phyloP scores from a whole-genome alignment of 345 rosid genomes.

The Aquilaria malaccensis region DNA sequence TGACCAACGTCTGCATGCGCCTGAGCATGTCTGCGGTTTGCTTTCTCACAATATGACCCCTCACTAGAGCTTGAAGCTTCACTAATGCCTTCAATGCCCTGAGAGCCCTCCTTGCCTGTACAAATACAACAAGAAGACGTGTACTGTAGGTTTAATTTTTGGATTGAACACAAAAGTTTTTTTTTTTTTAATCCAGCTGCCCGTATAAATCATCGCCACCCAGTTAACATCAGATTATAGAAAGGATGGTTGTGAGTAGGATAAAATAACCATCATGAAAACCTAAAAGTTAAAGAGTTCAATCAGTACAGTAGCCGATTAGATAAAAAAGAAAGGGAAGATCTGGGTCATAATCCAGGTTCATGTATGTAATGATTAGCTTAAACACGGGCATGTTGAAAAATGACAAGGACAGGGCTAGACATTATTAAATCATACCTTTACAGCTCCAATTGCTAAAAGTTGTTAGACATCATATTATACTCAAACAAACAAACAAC shows the following conservation, averaged over 20 bases:
- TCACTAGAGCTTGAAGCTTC: slow-evolving; percentile 91
- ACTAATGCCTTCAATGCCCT: slow-evolving; percentile 88
- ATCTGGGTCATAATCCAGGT: not conserved
- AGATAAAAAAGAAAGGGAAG: too few species aligned
- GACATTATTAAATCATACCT: too few species aligned
- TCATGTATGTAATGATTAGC: slow-evolving; percentile 13
- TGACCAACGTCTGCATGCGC: slow-evolving; percentile 78
- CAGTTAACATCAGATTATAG: not conserved
- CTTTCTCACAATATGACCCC: slow-evolving; percentile 90
- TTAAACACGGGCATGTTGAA: not conserved
- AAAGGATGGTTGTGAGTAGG: not conserved
- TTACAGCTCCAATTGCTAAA: too few species aligned
- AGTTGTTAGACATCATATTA: too few species aligned
- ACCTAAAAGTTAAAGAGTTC: too few species aligned
- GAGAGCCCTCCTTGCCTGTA: slow-evolving; percentile 85
- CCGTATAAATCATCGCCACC: not conserved
- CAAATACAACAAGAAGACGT: slow-evolving; percentile 4
- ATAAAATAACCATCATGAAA: not conserved
- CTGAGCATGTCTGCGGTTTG: slow-evolving; percentile 74
- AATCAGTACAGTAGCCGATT: too few species aligned
- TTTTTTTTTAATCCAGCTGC: too few species aligned
- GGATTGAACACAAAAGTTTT: too few species aligned
- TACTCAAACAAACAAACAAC: too few species aligned
- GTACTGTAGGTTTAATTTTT: too few species aligned
- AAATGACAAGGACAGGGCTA: too few species aligned